These are phyloP conservation scores for Zygosaccharomyces siamensis DNA, from an alignment of 805 yeast species.

Conservation along the genomic window DNA sequence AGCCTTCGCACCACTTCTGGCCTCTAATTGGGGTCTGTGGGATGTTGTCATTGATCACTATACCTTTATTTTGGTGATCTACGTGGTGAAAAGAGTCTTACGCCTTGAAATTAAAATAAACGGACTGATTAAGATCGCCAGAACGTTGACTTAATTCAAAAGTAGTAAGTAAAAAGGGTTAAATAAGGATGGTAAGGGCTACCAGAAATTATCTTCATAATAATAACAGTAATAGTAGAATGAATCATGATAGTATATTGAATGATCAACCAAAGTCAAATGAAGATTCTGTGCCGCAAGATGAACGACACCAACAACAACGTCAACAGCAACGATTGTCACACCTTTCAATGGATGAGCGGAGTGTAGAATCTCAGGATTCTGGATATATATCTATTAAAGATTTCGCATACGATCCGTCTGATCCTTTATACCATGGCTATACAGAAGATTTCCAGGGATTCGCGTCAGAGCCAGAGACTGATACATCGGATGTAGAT, in stretches of 20 bases:
- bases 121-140: neutral
- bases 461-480: constrained; percentile 24
- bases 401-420: constrained; percentile 75
- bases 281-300: neutral
- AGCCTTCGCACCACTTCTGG: constrained; percentile 48
- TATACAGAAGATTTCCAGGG: constrained; percentile 33
- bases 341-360: neutral
- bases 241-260: neutral
- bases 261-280: neutral
- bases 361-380: constrained; percentile 11
- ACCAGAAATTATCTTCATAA: neutral
- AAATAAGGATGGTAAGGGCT: neutral
- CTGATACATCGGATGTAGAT: constrained; percentile 16
- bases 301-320: neutral
- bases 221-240: neutral
- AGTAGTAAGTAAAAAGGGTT: neutral
- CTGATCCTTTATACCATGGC: constrained; percentile 71
- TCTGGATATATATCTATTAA: constrained; percentile 48
- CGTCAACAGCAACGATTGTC: neutral
- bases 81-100: neutral
- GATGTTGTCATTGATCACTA: constrained; percentile 55
- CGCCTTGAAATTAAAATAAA: neutral
- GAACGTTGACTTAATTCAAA: neutral
- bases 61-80: neutral
- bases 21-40: constrained; percentile 65